Conservation (phyloP, 768 basidiomycete genomes). For the Austroboletus festivus region DNA sequence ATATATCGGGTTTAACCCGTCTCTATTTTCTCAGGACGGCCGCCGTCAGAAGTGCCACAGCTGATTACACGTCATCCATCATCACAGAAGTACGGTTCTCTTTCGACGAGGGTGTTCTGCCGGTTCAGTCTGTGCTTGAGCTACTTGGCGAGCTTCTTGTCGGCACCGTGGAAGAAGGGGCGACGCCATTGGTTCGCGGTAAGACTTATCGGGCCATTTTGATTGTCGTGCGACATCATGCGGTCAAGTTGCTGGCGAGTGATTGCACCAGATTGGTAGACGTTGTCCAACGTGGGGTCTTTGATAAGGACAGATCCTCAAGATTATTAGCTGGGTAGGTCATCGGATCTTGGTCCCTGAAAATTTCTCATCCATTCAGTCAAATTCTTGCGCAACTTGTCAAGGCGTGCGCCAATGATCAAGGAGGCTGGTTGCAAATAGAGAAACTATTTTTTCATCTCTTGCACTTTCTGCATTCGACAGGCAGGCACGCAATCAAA, state of each 20-base stretch:
- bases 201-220: slow-evolving; percentile 40
- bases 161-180: slow-evolving; percentile 45
- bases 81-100: slow-evolving; percentile 9
- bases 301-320: slow-evolving; percentile 53
- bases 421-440: slow-evolving; percentile 33
- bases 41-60: slow-evolving; percentile 16
- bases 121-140: slow-evolving; percentile 32
- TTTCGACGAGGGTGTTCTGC: slow-evolving; percentile 13
- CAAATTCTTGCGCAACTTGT: slow-evolving; percentile 49
- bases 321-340: slow-evolving; percentile 69
- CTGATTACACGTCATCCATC: slow-evolving; percentile 21
- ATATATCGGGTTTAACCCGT: slow-evolving; percentile 8
- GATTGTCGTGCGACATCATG: slow-evolving; percentile 43
- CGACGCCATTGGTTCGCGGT: slow-evolving; percentile 45
- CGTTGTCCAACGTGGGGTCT: slow-evolving; percentile 47
- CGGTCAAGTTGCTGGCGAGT: slow-evolving; percentile 24
- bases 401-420: slow-evolving; percentile 38
- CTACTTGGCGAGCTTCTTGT: slow-evolving; percentile 39
- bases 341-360: no score
- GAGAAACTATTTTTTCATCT: slow-evolving; percentile 45
- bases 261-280: slow-evolving; percentile 33
- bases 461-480: slow-evolving; percentile 44
- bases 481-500: slow-evolving; percentile 42
- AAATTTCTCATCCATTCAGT: slow-evolving; percentile 19
- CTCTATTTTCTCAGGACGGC: slow-evolving; percentile 13